Evolutionary conservation across 495 filamentous ascomycete species (phyloP).

Genomic region (Tuber melanosporum): DNA sequence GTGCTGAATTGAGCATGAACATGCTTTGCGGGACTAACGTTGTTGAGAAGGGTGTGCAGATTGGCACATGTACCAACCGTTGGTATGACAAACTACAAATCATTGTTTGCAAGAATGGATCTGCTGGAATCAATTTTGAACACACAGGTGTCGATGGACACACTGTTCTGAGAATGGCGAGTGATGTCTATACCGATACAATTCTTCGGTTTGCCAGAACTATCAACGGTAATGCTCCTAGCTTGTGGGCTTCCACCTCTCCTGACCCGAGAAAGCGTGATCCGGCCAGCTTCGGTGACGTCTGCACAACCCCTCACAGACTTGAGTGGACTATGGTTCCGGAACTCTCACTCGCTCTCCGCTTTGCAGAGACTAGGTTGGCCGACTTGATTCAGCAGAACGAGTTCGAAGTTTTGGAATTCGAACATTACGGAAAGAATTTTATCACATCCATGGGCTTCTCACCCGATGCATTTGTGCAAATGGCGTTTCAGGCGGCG

Average conservation of each 20-base stretch:
- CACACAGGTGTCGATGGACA: constrained; percentile 98
- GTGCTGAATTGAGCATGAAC: constrained; percentile 81
- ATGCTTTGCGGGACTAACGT: constrained; percentile 96
- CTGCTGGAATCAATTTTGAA: constrained; percentile 97
- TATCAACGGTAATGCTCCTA: constrained; percentile 92
- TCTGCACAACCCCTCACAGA: constrained; percentile 89
- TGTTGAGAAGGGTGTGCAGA: constrained; percentile 86
- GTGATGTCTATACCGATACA: constrained; percentile 94
- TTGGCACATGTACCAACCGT: constrained; percentile 93
- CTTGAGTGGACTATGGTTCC: constrained; percentile 97
- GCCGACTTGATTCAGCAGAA: constrained; percentile 95
- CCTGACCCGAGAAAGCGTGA: constrained; percentile 93
- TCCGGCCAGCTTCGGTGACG: constrained; percentile 86
- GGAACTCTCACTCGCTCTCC: constrained; percentile 80
- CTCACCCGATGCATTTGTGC: constrained; percentile 93
- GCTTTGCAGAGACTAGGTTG: constrained; percentile 90
- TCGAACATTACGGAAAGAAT: constrained; percentile 84
- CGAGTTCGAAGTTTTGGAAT: constrained; percentile 90
- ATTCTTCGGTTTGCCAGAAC: constrained; percentile 92
- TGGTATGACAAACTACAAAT: constrained; percentile 99
- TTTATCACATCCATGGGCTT: constrained; percentile 96
- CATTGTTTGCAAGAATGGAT: constrained; percentile 97
- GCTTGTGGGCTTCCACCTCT: constrained; percentile 80
- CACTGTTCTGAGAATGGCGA: constrained; percentile 91
- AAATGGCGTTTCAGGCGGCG: constrained; percentile 98